Base-by-base conservation (phyloP, 2,329 filamentous ascomycete species). In the Pseudogymnoascus sp. region DNA sequence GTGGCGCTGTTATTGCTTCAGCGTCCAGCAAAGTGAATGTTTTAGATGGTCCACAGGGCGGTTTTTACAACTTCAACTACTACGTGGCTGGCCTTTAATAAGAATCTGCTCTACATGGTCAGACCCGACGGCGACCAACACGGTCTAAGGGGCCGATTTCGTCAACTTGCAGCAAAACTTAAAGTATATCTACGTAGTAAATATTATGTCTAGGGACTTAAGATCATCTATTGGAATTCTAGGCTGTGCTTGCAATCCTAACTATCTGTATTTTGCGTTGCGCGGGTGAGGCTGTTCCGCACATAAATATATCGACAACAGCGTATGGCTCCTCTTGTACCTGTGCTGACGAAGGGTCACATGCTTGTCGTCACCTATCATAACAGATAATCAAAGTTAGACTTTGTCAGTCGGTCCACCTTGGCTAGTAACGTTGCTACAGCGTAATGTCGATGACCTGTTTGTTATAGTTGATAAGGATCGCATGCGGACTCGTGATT, bases 61-160 rank as follows among this genome's bases (percentile, higher is more conserved):
- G 69, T 7, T 67, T 72, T 55, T 73, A 70, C 60, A 69, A 72
- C 61, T 73, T 69, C 30, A 73, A 73, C 42, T 73, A 72, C 60
- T 68, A 71, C 35, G 71, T 73, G 11, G 65, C 64, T 14, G 70
- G 67, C 4, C 60, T 72, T 58, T 28, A 67, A 38, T 72, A 60
- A 60, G 23, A 19, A 19, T 28, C 12, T 49, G 14, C 23, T n/a
- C 12, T 14, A 49, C 28, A n/a, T 49, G 12, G 23, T 14, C 22
- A n/a, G 22, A 49, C 22, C 22, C 9, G 6, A 28, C 6, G 22
- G 14, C 23, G 23, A 28, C 3, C 23, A 28, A 16, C 12, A n/a
- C 2, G 42, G 12, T 9, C 23, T 5, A 5, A 16, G 12, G 6
- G 9, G 14, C 14, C 12, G 11, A 45, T 45, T 23, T 25, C 5